Evolutionary conservation across 345 rosid genomes (phyloP).

Genomic region (Durio zibethinus): DNA sequence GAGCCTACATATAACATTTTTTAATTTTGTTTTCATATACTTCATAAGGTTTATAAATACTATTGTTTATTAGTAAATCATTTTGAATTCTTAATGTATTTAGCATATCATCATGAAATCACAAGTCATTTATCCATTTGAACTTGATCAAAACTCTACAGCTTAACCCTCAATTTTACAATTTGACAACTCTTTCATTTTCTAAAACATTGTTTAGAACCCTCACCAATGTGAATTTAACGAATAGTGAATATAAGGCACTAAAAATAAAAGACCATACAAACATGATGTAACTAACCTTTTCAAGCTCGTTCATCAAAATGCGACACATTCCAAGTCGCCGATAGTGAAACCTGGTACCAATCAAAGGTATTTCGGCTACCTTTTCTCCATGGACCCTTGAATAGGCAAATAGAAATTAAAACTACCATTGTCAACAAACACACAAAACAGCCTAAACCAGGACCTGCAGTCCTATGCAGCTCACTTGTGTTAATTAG

Average conservation of each 20-base stretch:
- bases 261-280: not conserved
- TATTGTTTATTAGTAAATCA: not conserved
- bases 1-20: not conserved
- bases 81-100: not conserved
- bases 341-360: conserved; percentile 31
- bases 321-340: conserved; percentile 59
- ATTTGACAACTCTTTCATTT: not conserved
- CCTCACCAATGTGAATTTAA: not conserved
- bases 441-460: not conserved
- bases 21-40: not conserved
- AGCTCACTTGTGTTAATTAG: not conserved
- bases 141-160: not conserved
- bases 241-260: not conserved
- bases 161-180: not conserved
- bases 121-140: not conserved
- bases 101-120: not conserved
- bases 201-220: not conserved
- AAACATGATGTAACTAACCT: conserved; percentile 36
- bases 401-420: conserved; percentile 7
- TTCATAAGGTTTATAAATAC: not conserved
- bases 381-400: conserved; percentile 2
- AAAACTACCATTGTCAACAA: conserved; percentile 17
- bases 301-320: conserved; percentile 53
- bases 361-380: conserved; percentile 1
- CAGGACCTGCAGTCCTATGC: not conserved